phyloP scores from a whole-genome alignment of 768 basidiomycete genomes.

The Naganishia friedmannii region DNA sequence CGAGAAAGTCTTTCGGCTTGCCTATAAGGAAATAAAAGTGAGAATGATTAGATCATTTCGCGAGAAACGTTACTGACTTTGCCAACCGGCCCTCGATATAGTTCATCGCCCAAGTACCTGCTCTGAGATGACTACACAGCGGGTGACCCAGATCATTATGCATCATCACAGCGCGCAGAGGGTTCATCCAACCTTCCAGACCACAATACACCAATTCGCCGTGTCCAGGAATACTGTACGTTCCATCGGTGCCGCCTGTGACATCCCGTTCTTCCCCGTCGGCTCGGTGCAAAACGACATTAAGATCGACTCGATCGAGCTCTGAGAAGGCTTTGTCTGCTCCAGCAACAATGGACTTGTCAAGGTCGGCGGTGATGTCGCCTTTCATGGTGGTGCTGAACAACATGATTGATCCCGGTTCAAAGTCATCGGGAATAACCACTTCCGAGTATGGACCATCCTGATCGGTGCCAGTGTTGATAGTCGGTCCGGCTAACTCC shows the following conservation, averaged over 20 bases:
- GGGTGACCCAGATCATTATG: slow-evolving; percentile 92
- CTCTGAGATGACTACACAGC: slow-evolving; percentile 78
- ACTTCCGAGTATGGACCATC: slow-evolving; percentile 75
- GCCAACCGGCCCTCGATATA: slow-evolving; percentile 71
- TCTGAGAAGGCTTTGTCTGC: slow-evolving; percentile 70
- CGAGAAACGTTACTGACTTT: slow-evolving; percentile 58
- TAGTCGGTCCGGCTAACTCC: slow-evolving; percentile 62
- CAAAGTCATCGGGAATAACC: slow-evolving; percentile 78
- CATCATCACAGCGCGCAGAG: slow-evolving; percentile 74
- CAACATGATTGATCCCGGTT: slow-evolving; percentile 91
- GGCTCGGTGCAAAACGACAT: slow-evolving; percentile 76
- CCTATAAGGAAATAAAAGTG: slow-evolving; percentile 35
- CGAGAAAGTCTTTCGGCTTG: slow-evolving; percentile 63
- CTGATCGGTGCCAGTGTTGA: slow-evolving; percentile 63
- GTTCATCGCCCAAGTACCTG: slow-evolving; percentile 88
- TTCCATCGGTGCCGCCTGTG: slow-evolving; percentile 68
- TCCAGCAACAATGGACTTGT: slow-evolving; percentile 67
- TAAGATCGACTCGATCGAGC: slow-evolving; percentile 81
- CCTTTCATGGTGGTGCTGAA: slow-evolving; percentile 72
- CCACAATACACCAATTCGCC: slow-evolving; percentile 86
- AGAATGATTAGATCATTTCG: not conserved
- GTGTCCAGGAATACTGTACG: slow-evolving; percentile 72
- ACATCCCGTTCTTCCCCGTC: slow-evolving; percentile 91
- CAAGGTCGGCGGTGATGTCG: slow-evolving; percentile 67
- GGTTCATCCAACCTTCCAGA: slow-evolving; percentile 95